Evolutionary conservation across 2,329 filamentous ascomycete species (phyloP), one percentile per base, ranked within the genome.

Genomic region (Pseudofabraea citricarpa): DNA sequence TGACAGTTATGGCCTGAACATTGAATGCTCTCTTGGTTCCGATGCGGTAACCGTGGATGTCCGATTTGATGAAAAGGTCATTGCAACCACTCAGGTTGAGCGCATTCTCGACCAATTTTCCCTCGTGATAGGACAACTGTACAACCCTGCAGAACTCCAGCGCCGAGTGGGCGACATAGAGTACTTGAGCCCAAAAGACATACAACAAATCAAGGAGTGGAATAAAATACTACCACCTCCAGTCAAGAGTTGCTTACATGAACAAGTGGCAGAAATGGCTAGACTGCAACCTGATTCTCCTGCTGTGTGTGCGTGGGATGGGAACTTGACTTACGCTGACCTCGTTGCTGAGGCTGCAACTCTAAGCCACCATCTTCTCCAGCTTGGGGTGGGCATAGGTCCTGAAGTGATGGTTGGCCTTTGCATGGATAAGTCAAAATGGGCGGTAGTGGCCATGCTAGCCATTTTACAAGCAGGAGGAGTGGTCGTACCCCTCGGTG

Each of bases 401-500:
- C 40, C 16, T 8, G 48, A 46, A 21, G 26, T 15, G 3, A 20
- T 48, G 2, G 48, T 56, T 8, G 47, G 43, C 6, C 37, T 56
- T 2, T 52, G 45, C 32, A 53, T 53, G 29, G 46, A 53, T 15
- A 56, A 56, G 33, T 53, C 52, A 2, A 38, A 22, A 13, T 54
- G 45, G 24, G 40, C 46, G 18, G 37, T 50, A 18, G 48, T 56
- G 5, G 50, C 48, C 19, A 50, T 53, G 50, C 43, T 56, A 6
- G 48, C 39, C 36, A 44, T 56, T 4, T 29, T 53, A 7, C 47
- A 49, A 37, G 48, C 50, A 31, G 53, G 53, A 6, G 51, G 43
- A 24, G 49, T 47, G 6, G 55, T 52, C 16, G 53, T 58, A 29
- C 46, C 56, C 8, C 26, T 61, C 6, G 53, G 59, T 20, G 16